phyloP scores from a whole-genome alignment of 2,329 filamentous ascomycete species.

The Neonectria punicea region DNA sequence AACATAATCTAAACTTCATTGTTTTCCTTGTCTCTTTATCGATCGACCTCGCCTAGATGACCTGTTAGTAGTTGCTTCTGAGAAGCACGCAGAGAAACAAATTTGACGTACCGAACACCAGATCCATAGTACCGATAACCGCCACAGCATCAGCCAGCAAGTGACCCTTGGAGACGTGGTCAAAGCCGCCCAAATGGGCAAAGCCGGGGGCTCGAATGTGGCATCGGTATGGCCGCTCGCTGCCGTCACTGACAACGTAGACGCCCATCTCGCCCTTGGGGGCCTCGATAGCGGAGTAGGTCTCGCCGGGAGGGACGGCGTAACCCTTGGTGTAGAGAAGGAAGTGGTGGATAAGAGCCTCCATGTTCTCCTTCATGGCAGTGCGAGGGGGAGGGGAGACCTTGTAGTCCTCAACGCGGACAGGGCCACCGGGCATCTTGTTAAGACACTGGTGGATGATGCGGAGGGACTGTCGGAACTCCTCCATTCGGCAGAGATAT shows the following conservation, averaged over 20 bases:
- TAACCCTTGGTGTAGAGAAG: constrained; percentile 99
- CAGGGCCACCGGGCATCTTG: constrained; percentile 95
- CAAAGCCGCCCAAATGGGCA: constrained; percentile 92
- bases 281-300: constrained; percentile 98
- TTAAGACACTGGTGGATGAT: constrained; percentile 99
- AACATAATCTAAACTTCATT: constrained; percentile 48
- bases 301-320: constrained; percentile 95
- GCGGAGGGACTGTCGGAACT: constrained; percentile 97
- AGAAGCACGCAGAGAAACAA: neutral
- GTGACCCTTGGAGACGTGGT: constrained; percentile 92
- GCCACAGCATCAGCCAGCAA: constrained; percentile 96
- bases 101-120: constrained; percentile 79
- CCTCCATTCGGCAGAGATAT: constrained; percentile 99
- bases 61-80: constrained; percentile 49
- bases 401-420: constrained; percentile 99
- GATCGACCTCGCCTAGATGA: constrained; percentile 68
- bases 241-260: constrained; percentile 94
- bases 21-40: constrained; percentile 54
- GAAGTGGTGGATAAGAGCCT: constrained; percentile 99
- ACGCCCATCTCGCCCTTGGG: constrained; percentile 99
- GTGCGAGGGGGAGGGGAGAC: constrained; percentile 92
- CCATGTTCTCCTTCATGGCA: constrained; percentile 99
- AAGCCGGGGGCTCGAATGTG: constrained; percentile 98
- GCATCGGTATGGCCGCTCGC: constrained; percentile 95
- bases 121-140: constrained; percentile 90